These are phyloP conservation scores for Thinopyrum elongatum DNA, from an alignment of 176 grass and related monocot species.

Conservation along the genomic window DNA sequence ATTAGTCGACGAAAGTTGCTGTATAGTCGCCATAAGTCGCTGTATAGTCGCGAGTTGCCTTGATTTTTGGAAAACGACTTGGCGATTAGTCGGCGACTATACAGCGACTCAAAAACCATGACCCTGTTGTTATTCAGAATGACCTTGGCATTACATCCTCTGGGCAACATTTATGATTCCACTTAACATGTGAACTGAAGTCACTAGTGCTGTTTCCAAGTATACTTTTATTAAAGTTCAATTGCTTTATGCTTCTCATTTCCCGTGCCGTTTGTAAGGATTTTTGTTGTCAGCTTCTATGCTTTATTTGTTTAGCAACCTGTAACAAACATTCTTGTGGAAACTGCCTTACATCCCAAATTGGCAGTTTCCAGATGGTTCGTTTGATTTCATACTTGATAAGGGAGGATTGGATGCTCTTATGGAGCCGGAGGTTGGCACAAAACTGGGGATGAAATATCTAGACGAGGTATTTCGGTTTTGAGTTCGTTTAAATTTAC, in stretches of 20 bases:
- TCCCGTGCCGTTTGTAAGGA: neutral
- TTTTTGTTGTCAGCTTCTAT: neutral
- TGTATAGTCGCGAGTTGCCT: too few species aligned
- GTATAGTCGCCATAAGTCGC: too few species aligned
- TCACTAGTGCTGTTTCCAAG: neutral
- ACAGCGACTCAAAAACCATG: too few species aligned
- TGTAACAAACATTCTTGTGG: slow-evolving; percentile 3
- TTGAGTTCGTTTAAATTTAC: slow-evolving; percentile 21
- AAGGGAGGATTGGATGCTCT: slow-evolving; percentile 98
- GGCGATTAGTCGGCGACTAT: too few species aligned
- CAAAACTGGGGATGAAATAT: slow-evolving; percentile 79
- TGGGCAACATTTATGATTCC: neutral
- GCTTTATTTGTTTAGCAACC: neutral
- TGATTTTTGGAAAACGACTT: too few species aligned
- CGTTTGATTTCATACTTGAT: slow-evolving; percentile 84
- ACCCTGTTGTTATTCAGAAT: slow-evolving; percentile 6
- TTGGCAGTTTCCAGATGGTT: slow-evolving; percentile 77
- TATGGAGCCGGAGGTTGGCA: slow-evolving; percentile 88
- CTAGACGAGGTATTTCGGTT: slow-evolving; percentile 64
- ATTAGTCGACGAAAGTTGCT: too few species aligned
- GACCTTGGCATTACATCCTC: neutral
- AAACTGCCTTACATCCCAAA: slow-evolving; percentile 21
- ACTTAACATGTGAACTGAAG: slow-evolving; percentile 3
- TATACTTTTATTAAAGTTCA: neutral
- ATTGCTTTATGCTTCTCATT: neutral